Conservation (phyloP, 192 early-diverging fungal species). For the Mortierella hygrophila region DNA sequence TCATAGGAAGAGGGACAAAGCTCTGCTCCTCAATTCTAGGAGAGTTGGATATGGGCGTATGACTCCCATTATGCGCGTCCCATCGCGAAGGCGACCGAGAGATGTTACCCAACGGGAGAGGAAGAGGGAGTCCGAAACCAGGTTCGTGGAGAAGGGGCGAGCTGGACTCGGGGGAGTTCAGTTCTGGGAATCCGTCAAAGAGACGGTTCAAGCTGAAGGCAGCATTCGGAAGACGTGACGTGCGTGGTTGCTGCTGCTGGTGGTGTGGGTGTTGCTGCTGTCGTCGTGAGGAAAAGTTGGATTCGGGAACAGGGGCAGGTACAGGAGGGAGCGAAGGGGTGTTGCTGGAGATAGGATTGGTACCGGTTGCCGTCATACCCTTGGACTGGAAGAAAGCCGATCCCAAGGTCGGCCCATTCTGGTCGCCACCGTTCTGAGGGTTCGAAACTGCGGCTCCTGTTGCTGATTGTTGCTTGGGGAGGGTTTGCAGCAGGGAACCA, state of each 20-base stretch:
- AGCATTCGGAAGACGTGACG: constrained; percentile 35
- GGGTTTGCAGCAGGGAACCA: constrained; percentile 30
- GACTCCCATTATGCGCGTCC: constrained; percentile 24
- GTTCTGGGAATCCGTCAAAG: constrained; percentile 26
- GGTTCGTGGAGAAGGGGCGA: not conserved
- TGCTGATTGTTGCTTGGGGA: constrained; percentile 23
- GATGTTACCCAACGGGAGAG: not conserved
- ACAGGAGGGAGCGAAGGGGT: constrained; percentile 11
- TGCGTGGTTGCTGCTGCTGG: constrained; percentile 12
- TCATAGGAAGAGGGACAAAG: not conserved
- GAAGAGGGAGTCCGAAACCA: not conserved
- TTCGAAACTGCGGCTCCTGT: not conserved
- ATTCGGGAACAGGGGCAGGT: constrained; percentile 31
- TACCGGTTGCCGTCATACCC: not conserved
- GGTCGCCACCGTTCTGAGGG: not conserved
- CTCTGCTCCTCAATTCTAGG: constrained; percentile 22
- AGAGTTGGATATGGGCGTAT: constrained; percentile 31
- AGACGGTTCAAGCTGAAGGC: constrained; percentile 10
- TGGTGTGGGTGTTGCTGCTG: constrained; percentile 12
- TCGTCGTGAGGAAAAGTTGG: constrained; percentile 41
- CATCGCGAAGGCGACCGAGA: constrained; percentile 17
- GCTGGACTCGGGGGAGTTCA: constrained; percentile 7
- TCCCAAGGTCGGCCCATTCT: not conserved
- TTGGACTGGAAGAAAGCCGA: constrained; percentile 2
- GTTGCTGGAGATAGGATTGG: not conserved